Evolutionary conservation across 2,329 filamentous ascomycete species (phyloP).

Genomic region (Aureobasidium musti): DNA sequence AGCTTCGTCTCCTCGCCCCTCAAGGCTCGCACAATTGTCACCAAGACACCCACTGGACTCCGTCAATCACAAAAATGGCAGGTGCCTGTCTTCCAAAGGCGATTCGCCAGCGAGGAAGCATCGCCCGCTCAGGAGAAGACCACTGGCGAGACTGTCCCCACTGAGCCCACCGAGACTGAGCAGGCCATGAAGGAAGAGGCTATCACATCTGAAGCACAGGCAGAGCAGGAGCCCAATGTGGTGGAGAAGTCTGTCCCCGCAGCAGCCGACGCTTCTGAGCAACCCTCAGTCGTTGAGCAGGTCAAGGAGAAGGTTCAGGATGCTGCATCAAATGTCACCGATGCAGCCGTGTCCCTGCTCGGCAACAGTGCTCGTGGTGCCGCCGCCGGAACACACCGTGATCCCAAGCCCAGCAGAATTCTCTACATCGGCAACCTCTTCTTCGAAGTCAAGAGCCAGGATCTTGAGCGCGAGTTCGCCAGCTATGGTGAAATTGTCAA

Average conservation of each 20-base stretch:
- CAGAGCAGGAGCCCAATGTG: slow-evolving; percentile 31
- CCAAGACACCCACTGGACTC: slow-evolving; percentile 42
- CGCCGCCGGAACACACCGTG: slow-evolving; percentile 32
- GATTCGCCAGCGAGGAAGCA: slow-evolving; percentile 53
- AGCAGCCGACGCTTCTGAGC: slow-evolving; percentile 4
- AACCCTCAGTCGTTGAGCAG: slow-evolving; percentile 26
- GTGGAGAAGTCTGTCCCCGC: slow-evolving; percentile 32
- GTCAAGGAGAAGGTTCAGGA: slow-evolving; percentile 29
- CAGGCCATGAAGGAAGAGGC: slow-evolving; percentile 38
- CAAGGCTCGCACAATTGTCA: slow-evolving; percentile 47
- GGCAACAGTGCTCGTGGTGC: slow-evolving; percentile 34
- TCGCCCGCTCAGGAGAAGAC: slow-evolving; percentile 35
- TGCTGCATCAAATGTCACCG: slow-evolving; percentile 30
- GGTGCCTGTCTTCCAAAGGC: slow-evolving; percentile 47
- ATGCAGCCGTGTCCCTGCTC: slow-evolving; percentile 33
- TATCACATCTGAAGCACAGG: slow-evolving; percentile 21
- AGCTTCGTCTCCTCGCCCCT: slow-evolving; percentile 51
- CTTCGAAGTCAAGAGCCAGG: slow-evolving; percentile 65
- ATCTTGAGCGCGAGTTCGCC: slow-evolving; percentile 61
- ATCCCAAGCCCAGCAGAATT: slow-evolving; percentile 45
- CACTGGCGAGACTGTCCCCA: slow-evolving; percentile 44
- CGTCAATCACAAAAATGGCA: slow-evolving; percentile 46
- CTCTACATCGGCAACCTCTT: slow-evolving; percentile 70
- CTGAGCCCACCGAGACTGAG: slow-evolving; percentile 38
- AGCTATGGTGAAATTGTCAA: slow-evolving; percentile 59